Conservation (phyloP, 331 rosid genomes). For the Cydonia oblonga region DNA sequence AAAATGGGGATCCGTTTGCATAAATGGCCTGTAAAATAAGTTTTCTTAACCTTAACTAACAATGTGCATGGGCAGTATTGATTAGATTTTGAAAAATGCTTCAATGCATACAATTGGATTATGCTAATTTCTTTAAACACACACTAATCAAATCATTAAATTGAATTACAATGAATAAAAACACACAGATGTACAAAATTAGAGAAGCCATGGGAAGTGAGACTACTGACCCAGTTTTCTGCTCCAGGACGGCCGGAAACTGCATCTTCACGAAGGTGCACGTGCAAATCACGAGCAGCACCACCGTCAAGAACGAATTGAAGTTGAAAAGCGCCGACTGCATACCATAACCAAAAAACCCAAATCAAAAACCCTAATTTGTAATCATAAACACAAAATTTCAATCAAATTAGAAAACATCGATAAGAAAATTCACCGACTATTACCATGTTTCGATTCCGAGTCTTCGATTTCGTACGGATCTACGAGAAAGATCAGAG, state of each 20-base stretch:
- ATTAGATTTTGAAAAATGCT: neutral
- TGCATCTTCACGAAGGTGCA: conserved; percentile 77
- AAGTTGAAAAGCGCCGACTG: conserved; percentile 83
- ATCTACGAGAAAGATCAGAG: neutral
- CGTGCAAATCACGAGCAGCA: conserved; percentile 62
- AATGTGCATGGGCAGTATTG: neutral
- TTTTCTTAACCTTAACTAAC: neutral
- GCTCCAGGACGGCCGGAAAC: conserved; percentile 63
- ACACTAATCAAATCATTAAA: neutral
- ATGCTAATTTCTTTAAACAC: neutral
- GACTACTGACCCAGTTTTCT: conserved; percentile 52
- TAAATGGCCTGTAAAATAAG: too few relatives aligned
- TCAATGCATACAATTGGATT: neutral
- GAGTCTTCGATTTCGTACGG: neutral
- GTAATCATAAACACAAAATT: neutral
- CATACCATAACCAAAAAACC: neutral
- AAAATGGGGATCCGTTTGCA: too few relatives aligned
- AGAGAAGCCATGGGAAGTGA: neutral
- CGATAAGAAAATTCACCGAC: neutral
- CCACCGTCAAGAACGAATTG: conserved; percentile 74
- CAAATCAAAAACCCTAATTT: neutral
- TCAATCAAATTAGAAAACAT: neutral
- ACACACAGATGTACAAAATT: neutral
- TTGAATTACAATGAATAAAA: neutral
- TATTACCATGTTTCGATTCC: conserved; percentile 27